Base-by-base conservation (phyloP, 1,284 basidiomycete species). In the Amylostereum areolatum region DNA sequence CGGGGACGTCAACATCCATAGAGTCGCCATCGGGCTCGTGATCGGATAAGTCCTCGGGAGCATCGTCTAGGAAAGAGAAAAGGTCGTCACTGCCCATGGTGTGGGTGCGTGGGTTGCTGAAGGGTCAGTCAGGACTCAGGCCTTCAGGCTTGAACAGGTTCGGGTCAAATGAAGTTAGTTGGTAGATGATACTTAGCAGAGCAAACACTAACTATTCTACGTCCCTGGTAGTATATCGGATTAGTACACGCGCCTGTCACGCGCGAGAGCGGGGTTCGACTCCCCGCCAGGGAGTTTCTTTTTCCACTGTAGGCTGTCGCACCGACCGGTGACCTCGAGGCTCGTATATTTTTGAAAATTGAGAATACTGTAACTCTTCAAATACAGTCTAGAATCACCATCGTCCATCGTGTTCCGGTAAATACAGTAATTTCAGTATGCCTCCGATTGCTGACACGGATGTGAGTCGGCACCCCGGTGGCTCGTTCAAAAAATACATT, bases 261-360 rank as follows among this genome's bases (percentile, higher is more conserved):
- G 66, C 66, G 67, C 62, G 67, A 69, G 61, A 68, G 67, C 68
- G 64, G 67, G 67, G 68, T 69, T 66, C 65, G 66, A 68, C 62
- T 69, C 66, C 66, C 66, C 62, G 65, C 62, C 65, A 64, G 63
- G 62, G 64, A 67, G 66, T 47, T 18, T 18, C 18, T 18, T 18
- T 18, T 18, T 18, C 18, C 18, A 1, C 18, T 18, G 18, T 18
- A 18, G 18, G 18, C 18, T 18, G 18, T 18, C 18, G 18, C 18
- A 18, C 18, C 18, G 18, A 18, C 18, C 18, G 18, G 18, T 1
- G 18, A 18, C 18, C 1, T 18, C 18, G 18, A 18, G 18, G 18
- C 1, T 18, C 18, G 18, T 18, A 18, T 18, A 18, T 18, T 18
- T 18, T 18, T 18, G 18, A 18, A 1, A 18, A 18, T 18, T n/a